Evolutionary conservation across 257 asterid genomes (phyloP), one percentile per base, ranked within the genome.

Genomic region (Scutellaria barbata): DNA sequence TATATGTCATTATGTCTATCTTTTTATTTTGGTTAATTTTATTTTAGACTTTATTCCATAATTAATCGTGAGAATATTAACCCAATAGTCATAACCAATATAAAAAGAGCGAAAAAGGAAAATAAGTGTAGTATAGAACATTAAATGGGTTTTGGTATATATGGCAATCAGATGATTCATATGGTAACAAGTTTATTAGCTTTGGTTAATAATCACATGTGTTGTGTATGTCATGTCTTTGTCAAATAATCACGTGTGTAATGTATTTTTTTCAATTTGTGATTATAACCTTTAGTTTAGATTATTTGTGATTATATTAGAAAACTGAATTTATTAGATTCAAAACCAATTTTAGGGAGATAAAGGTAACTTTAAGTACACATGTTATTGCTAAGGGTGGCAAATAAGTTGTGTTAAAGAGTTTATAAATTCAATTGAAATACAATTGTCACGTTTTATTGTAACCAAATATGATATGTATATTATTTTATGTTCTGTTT

Each of bases 131-230:
- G 16, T 10, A 14, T n/a, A 9, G 47, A 69, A 30, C 25, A 22
- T 22, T 22, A 22, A 22, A 22, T 1, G 25, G 25, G 0, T 22
- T 30, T 30, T 30, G 2, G 35, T n/a, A 53, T 18, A 7, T 54
- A 14, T 45, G 11, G 13, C 69, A 45, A 63, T 20, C 11, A 20
- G 46, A 51, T 12, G 46, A 40, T 12, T 39, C 43, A 43, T 43
- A 52, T 72, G 48, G 64, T 13, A 60, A 56, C 41, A n/a, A 30
- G 35, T 30, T 30, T 30, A 12, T 0, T 43, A 12, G 22, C 6
- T 74, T 30, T 10, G 55, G 8, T 46, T 55, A 3, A 5, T 56
- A 45, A 56, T 64, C 63, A 63, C 66, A 20, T 30, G 51, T 11
- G 45, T 59, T 30, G 46, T n/a, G 35, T 2, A 30, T 30, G 35